Conservation (phyloP, 352 stramenopile genomes). For the Phytophthora fragariae region DNA sequence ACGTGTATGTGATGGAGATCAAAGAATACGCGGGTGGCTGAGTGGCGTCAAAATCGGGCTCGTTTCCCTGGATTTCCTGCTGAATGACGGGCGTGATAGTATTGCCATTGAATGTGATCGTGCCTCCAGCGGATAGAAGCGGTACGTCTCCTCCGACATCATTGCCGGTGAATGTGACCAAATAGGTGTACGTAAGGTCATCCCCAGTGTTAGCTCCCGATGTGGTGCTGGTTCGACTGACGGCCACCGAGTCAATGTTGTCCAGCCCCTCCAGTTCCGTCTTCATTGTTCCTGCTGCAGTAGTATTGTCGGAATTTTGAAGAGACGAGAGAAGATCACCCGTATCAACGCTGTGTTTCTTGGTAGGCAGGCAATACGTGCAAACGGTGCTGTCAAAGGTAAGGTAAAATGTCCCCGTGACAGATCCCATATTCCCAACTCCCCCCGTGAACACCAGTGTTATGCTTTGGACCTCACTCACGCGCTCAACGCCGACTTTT, state of each 20-base stretch:
- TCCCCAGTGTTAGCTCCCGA: conserved; percentile 14
- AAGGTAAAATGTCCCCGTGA: conserved; percentile 60
- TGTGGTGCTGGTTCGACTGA: conserved; percentile 35
- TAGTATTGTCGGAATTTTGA: conserved; percentile 12
- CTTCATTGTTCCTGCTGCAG: conserved; percentile 29
- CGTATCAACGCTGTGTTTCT: conserved; percentile 46
- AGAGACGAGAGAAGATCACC: conserved; percentile 41
- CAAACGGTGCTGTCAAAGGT: conserved; percentile 71
- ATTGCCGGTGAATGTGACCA: conserved; percentile 90
- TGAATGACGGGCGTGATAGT: conserved; percentile 26
- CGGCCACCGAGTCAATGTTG: conserved; percentile 70
- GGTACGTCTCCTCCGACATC: conserved; percentile 91
- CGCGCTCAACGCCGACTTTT: conserved; percentile 69
- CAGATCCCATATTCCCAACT: conserved; percentile 47
- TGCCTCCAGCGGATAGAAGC: conserved; percentile 52
- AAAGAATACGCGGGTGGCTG: conserved; percentile 40
- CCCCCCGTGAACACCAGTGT: conserved; percentile 77
- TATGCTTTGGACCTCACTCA: conserved; percentile 89
- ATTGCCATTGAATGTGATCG: conserved; percentile 44
- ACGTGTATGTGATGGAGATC: conserved; percentile 63
- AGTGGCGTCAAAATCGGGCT: conserved; percentile 45
- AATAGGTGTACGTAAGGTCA: conserved; percentile 84
- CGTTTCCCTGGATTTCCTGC: conserved; percentile 57
- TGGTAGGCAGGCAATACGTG: conserved; percentile 79
- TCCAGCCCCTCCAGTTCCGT: conserved; percentile 47